Base-by-base conservation (phyloP, 495 filamentous ascomycete species). In the Penicillium maclennaniae region DNA sequence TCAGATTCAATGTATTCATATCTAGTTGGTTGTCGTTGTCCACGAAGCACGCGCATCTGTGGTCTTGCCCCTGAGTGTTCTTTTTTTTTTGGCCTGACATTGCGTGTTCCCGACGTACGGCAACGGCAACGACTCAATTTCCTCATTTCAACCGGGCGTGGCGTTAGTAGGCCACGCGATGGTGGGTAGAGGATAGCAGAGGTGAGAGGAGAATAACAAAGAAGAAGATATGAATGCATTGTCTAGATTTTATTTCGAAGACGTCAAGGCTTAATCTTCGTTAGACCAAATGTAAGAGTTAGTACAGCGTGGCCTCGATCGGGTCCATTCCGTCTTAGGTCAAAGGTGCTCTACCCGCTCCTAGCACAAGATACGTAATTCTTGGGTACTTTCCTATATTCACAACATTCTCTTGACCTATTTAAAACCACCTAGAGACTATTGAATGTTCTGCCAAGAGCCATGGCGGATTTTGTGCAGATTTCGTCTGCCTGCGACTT, bases 61-160 rank as follows among this genome's bases (percentile, higher is more conserved):
- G 10, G 31, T 14, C 31, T 34, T 14, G 31, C 38, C 38, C 38
- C 38, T 40, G 38, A 40, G 37, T 6, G 14, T 4, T 40, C 20
- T 4, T 10, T 20, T 40, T 40, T 20, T 7, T 20, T 40, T 40
- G 7, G n/a, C 38, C 38, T 34, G 71, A 57, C 5, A 55, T 49
- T 55, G 51, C 51, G 51, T 48, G 52, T 49, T 45, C 26, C 40
- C 40, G 45, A 55, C 40, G 52, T 27, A 42, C 39, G 8, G 3
- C 2, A 37, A 23, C 23, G 23, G 23, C 34, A 37, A 46, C 16
- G 34, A 26, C 27, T 34, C 43, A 23, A 23, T 23, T 23, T 23
- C 15, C 26, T 46, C 7, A 28, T 46, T 34, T 45, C 25, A 37
- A n/a, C 45, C 54, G 54, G 54, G 27, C 47, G 54, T 52, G 54